phyloP scores from a whole-genome alignment of 768 basidiomycete species.

The Serendipita vermifera region DNA sequence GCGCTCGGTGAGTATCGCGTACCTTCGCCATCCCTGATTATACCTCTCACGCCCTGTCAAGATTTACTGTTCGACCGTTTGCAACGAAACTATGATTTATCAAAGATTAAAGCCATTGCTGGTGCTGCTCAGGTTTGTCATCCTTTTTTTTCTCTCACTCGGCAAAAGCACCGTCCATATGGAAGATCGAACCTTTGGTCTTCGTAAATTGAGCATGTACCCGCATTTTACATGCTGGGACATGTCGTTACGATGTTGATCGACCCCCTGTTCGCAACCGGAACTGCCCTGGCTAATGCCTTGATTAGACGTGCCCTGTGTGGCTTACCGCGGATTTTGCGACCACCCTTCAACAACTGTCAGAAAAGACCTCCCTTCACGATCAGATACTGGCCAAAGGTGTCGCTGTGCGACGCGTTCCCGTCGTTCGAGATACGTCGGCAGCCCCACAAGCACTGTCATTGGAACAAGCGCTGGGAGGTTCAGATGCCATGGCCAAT shows the following conservation, averaged over 20 bases:
- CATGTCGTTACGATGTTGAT: no score
- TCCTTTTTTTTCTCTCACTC: background rate
- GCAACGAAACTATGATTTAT: conserved; percentile 51
- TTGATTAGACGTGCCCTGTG: conserved; percentile 52
- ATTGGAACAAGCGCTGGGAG: conserved; percentile 63
- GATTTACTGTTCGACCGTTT: conserved; percentile 69
- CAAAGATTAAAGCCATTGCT: conserved; percentile 59
- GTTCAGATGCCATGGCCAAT: conserved; percentile 61
- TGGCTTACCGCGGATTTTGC: conserved; percentile 79
- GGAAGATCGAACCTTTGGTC: background rate
- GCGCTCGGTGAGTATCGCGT: conserved; percentile 52
- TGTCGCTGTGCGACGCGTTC: conserved; percentile 62
- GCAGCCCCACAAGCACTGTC: conserved; percentile 65
- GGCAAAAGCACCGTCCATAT: background rate
- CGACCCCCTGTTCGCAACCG: no score
- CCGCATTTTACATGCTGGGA: conserved; percentile 8
- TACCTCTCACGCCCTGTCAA: conserved; percentile 27
- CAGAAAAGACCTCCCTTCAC: conserved; percentile 56
- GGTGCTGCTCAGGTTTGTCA: conserved; percentile 62
- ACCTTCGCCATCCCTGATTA: background rate
- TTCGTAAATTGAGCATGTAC: conserved; percentile 9
- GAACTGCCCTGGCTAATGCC: no score
- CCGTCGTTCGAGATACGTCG: conserved; percentile 66
- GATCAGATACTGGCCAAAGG: conserved; percentile 52
- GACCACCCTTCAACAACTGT: conserved; percentile 56